Evolutionary conservation across 768 basidiomycete genomes (phyloP).

Genomic region (Boletus eberwhitei): DNA sequence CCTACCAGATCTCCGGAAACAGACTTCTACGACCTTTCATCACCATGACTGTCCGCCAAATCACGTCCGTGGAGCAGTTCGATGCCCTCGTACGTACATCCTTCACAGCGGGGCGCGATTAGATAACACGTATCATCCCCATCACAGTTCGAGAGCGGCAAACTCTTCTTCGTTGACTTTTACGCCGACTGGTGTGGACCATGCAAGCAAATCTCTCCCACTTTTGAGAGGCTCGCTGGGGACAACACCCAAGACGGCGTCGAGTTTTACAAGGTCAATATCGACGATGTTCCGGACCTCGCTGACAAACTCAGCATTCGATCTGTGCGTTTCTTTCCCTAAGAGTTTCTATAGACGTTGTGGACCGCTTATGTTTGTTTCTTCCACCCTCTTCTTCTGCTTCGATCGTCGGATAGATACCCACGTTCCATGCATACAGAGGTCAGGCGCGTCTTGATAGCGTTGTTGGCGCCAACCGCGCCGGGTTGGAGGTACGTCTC

Average conservation of each 20-base stretch:
- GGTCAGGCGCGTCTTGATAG: not conserved
- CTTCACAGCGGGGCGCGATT: not conserved
- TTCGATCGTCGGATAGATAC: slow-evolving; percentile 9
- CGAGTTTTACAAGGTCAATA: slow-evolving; percentile 71
- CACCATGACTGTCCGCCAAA: not conserved
- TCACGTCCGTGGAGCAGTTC: not conserved
- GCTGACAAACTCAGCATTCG: slow-evolving; percentile 49
- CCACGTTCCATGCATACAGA: slow-evolving; percentile 14
- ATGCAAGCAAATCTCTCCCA: slow-evolving; percentile 14
- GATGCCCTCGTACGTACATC: slow-evolving; percentile 4
- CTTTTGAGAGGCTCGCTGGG: not conserved
- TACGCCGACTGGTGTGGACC: slow-evolving; percentile 20
- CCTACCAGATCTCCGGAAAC: not conserved
- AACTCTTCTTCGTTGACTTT: slow-evolving; percentile 20
- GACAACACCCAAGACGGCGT: slow-evolving; percentile 25
- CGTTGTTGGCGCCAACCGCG: not conserved
- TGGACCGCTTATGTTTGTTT: not conserved
- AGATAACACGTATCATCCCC: not conserved
- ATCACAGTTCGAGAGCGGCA: slow-evolving; percentile 3
- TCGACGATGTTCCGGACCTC: slow-evolving; percentile 52
- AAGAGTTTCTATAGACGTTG: no score
- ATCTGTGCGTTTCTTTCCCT: slow-evolving; percentile 41
- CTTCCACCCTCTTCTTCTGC: no score
- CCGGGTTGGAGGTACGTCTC: not conserved
- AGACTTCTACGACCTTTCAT: not conserved